These are phyloP conservation scores for Pythium myriotylum DNA, from an alignment of 352 stramenopile genomes.

Conservation along the genomic window DNA sequence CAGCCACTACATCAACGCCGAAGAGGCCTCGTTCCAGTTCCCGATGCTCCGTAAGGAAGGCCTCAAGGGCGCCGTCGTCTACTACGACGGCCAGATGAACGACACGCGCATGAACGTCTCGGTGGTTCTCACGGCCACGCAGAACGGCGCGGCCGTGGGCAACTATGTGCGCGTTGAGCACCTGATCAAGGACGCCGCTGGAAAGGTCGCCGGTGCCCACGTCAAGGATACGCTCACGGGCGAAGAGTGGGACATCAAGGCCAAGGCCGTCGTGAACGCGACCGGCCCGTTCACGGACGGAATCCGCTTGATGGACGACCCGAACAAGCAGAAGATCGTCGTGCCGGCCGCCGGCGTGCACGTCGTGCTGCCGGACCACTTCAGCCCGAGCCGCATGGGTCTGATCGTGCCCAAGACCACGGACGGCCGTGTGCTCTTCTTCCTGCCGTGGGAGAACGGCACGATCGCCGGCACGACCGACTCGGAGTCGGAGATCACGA, in stretches of 20 bases:
- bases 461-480: conserved; percentile 94
- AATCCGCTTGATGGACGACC: conserved; percentile 93
- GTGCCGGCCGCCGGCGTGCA: conserved; percentile 94
- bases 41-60: conserved; percentile 92
- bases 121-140: conserved; percentile 93
- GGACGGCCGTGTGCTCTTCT: conserved; percentile 94
- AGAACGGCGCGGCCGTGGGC: conserved; percentile 89
- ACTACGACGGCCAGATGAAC: conserved; percentile 94
- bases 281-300: conserved; percentile 93
- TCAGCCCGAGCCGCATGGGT: conserved; percentile 93
- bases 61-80: conserved; percentile 91
- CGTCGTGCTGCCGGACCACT: conserved; percentile 95
- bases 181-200: conserved; percentile 87
- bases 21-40: conserved; percentile 94
- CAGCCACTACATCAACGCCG: conserved; percentile 89
- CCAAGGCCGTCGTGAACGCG: conserved; percentile 93
- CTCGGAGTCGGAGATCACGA: conserved; percentile 93
- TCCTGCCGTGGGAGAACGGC: conserved; percentile 95
- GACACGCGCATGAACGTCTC: conserved; percentile 95
- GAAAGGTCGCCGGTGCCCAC: conserved; percentile 83
- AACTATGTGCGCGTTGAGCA: conserved; percentile 92
- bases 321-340: conserved; percentile 88
- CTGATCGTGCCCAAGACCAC: conserved; percentile 96
- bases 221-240: conserved; percentile 90
- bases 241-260: conserved; percentile 89